phyloP scores from a whole-genome alignment of 768 basidiomycete species.

The Lactarius quietus region DNA sequence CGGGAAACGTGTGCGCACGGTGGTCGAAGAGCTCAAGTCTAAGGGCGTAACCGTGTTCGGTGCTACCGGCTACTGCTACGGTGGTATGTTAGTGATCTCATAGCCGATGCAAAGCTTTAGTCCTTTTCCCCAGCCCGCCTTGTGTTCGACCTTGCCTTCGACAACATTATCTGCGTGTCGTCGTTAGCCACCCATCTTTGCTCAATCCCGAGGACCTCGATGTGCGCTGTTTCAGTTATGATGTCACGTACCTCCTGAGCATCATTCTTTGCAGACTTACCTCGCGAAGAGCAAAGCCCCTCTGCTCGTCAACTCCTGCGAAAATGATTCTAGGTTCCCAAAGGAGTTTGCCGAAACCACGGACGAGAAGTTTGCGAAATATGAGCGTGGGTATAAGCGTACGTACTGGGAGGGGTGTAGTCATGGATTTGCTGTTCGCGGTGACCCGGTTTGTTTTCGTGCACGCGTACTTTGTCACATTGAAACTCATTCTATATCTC shows the following conservation, averaged over 20 bases:
- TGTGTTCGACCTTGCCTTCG: constrained; percentile 39
- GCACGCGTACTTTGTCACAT: neutral
- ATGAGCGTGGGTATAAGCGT: constrained; percentile 38
- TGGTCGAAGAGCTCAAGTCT: constrained; percentile 31
- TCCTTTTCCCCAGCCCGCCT: constrained; percentile 14
- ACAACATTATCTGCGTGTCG: constrained; percentile 39
- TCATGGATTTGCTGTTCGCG: constrained; percentile 46
- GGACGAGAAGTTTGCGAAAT: constrained; percentile 39
- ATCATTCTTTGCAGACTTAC: constrained; percentile 32
- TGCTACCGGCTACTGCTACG: constrained; percentile 33
- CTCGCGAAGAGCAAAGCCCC: constrained; percentile 36
- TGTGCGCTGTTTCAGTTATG: constrained; percentile 24
- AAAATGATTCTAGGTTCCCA: constrained; percentile 36
- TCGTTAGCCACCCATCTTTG: constrained; percentile 46
- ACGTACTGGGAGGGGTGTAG: constrained; percentile 37
- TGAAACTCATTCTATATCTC: constrained; percentile 15
- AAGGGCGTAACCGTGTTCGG: constrained; percentile 33
- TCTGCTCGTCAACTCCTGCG: constrained; percentile 43
- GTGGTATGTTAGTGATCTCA: constrained; percentile 16
- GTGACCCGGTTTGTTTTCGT: constrained; percentile 31
- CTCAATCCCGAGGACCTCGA: constrained; percentile 41
- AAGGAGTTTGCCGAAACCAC: constrained; percentile 34
- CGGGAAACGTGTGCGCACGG: constrained; percentile 26
- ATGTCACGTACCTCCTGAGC: neutral
- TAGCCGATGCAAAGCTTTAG: neutral